A percentile compares a stretch with the other conserved stretches of the same genome.
These are phyloP conservation scores for Acacia pycnantha DNA, from an alignment of 331 rosid species.

Conservation along the genomic window DNA sequence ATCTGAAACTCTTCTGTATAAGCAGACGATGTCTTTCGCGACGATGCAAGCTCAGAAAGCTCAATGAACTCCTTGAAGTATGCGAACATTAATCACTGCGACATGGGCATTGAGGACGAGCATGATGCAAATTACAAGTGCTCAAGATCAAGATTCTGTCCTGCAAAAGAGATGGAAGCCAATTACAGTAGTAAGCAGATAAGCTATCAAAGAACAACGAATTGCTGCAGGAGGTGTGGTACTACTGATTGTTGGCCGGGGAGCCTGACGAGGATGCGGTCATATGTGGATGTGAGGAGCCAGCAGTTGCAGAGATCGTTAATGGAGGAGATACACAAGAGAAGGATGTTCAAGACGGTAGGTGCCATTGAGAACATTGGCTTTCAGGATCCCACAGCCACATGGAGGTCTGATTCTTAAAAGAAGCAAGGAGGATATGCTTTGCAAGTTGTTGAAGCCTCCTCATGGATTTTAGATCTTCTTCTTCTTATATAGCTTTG, in stretches of 20 bases:
- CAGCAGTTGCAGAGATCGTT: constrained; percentile 55
- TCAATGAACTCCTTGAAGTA: constrained; percentile 60
- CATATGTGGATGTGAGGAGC: constrained; percentile 54
- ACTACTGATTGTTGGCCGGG: not conserved
- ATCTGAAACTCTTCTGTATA: not conserved
- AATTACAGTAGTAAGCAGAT: constrained; percentile 19
- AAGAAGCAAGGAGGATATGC: not conserved
- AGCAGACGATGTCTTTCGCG: constrained; percentile 50
- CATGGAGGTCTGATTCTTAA: not conserved
- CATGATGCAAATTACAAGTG: constrained; percentile 21
- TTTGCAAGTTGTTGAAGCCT: not conserved
- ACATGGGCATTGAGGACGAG: constrained; percentile 48
- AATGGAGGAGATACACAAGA: constrained; percentile 59
- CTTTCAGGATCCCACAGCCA: constrained; percentile 43
- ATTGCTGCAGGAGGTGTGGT: constrained; percentile 8
- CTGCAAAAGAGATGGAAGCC: constrained; percentile 36
- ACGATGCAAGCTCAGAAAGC: constrained; percentile 57
- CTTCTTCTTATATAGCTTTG: not conserved
- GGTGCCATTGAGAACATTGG: constrained; percentile 72
- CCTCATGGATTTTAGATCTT: not conserved
- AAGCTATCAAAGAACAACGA: not conserved
- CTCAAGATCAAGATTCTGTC: constrained; percentile 70
- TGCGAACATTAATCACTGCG: constrained; percentile 47
- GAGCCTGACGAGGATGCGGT: constrained; percentile 40
- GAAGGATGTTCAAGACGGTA: constrained; percentile 59